Evolutionary conservation across 495 filamentous ascomycete genomes (phyloP).

Genomic region (Aspergillus bertholletiae): DNA sequence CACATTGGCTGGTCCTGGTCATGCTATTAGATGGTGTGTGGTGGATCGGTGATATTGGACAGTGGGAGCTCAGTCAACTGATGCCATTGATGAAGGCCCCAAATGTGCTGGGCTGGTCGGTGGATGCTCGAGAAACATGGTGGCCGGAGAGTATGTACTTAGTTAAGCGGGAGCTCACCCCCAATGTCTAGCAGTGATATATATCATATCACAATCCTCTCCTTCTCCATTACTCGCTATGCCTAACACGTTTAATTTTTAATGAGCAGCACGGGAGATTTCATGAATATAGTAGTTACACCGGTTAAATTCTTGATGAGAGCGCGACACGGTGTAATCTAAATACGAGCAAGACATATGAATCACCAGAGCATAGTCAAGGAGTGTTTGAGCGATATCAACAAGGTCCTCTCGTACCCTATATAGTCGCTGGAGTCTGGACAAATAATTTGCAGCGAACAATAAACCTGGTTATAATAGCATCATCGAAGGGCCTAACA

Average conservation of each 20-base stretch:
- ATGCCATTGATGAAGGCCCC: slow-evolving; percentile 18
- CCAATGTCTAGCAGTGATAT: slow-evolving; percentile 1
- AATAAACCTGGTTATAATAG: background rate
- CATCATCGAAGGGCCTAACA: background rate
- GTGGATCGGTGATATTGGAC: slow-evolving; percentile 39
- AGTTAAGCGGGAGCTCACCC: slow-evolving; percentile 15
- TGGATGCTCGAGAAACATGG: slow-evolving; percentile 18
- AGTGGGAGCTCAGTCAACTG: slow-evolving; percentile 28
- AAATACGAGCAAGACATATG: no score
- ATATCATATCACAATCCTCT: background rate
- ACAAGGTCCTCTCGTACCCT: no score
- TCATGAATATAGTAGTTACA: no score
- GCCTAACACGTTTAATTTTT: background rate
- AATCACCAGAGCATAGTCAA: no score
- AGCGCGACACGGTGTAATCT: no score
- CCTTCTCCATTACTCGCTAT: no score
- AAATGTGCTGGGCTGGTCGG: background rate
- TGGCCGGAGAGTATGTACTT: slow-evolving; percentile 31
- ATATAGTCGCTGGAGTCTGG: background rate
- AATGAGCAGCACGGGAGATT: no score
- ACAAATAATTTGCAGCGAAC: no score
- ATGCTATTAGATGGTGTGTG: slow-evolving; percentile 40
- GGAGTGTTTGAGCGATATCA: no score
- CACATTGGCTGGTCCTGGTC: slow-evolving; percentile 42
- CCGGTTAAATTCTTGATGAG: no score